Conservation (phyloP, 78 protist species). For the Salpingoeca rosetta region DNA sequence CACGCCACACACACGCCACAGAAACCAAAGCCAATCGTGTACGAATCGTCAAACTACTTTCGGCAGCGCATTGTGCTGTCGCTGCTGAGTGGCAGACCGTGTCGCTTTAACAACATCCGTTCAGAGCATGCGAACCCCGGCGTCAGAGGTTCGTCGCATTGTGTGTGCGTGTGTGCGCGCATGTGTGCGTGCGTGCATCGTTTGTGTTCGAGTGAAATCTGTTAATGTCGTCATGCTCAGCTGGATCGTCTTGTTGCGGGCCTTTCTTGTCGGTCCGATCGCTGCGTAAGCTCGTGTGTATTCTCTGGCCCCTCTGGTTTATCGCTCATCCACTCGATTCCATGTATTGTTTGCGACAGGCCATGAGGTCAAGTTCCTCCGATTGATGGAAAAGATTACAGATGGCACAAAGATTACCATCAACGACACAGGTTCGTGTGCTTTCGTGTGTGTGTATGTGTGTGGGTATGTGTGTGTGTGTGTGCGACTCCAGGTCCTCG, state of each 20-base stretch:
- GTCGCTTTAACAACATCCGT: conserved; percentile 12
- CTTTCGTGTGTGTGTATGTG: neutral
- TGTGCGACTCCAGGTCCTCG: too few species aligned
- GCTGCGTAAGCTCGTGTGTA: neutral
- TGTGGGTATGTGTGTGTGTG: too few species aligned
- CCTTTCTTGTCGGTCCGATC: neutral
- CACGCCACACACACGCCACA: neutral
- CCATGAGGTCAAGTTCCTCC: conserved; percentile 11
- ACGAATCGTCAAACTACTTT: neutral
- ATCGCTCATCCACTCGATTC: too few species aligned
- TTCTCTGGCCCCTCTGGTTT: too few species aligned
- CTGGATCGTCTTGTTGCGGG: neutral
- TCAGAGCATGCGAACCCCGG: conserved; percentile 22
- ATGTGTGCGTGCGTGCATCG: too few species aligned
- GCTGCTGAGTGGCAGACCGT: conserved; percentile 21
- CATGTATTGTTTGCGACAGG: too few species aligned
- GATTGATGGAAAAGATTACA: conserved; percentile 12
- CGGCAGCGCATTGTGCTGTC: conserved; percentile 31
- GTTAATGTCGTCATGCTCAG: neutral
- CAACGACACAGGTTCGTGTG: conserved; percentile 6
- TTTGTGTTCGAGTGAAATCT: too few species aligned
- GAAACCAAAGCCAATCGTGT: neutral
- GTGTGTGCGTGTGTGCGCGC: neutral
- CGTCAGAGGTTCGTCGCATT: neutral
- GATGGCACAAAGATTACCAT: conserved; percentile 12